Percentiles rank a stretch among this genome's conserved stretches.
Evolutionary conservation across 108 stramenopile species (phyloP).

Genomic region (Cyclostephanos invisitatus): DNA sequence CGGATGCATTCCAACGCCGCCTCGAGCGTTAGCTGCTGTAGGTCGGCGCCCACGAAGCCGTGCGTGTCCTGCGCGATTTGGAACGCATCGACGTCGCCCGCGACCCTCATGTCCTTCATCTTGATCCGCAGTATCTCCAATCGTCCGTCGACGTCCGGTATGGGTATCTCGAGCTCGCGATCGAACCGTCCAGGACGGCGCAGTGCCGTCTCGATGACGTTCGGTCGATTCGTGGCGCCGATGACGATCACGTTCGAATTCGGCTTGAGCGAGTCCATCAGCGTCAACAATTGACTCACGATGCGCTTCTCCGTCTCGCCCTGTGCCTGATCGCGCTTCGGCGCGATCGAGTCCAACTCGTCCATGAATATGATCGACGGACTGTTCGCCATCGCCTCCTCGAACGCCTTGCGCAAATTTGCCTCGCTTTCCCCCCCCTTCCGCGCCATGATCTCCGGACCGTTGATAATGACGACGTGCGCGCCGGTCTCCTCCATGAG

Average conservation of each 20-base stretch:
- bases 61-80: constrained; percentile 83
- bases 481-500: constrained; percentile 97
- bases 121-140: constrained; percentile 95
- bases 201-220: constrained; percentile 92
- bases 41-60: constrained; percentile 95
- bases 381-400: constrained; percentile 90
- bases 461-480: constrained; percentile 96
- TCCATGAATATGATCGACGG: constrained; percentile 98
- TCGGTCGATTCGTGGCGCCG: constrained; percentile 94
- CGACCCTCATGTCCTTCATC: constrained; percentile 91
- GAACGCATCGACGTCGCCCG: constrained; percentile 87
- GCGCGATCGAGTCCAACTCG: constrained; percentile 98
- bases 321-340: constrained; percentile 94
- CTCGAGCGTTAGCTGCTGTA: constrained; percentile 94
- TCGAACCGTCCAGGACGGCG: constrained; percentile 98
- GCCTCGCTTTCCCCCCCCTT: constrained; percentile 93
- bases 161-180: constrained; percentile 92
- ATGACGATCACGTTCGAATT: constrained; percentile 94
- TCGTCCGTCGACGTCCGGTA: constrained; percentile 92
- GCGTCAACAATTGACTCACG: constrained; percentile 96
- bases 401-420: constrained; percentile 87
- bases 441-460: constrained; percentile 97
- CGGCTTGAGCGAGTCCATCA: constrained; percentile 94
- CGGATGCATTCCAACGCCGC: constrained; percentile 91
- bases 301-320: constrained; percentile 95